Evolutionary conservation across 2,329 filamentous ascomycete genomes (phyloP).

Genomic region (Metarhizium humberi): DNA sequence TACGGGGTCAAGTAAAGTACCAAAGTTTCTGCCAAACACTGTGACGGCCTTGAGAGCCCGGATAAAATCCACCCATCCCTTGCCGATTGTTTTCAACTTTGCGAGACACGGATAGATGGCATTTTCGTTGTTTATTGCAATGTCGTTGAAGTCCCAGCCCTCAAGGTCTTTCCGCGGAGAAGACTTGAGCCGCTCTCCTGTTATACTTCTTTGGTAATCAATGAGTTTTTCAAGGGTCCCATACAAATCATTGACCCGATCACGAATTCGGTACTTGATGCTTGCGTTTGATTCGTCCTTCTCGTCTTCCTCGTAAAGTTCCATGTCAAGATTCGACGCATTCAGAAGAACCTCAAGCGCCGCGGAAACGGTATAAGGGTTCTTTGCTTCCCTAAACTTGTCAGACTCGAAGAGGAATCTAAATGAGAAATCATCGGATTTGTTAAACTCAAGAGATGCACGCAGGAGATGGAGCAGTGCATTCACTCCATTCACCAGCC

Average conservation of each 20-base stretch:
- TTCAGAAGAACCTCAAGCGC: neutral
- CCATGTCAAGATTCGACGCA: neutral
- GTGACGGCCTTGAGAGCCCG: slow-evolving; percentile 12
- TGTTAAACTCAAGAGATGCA: slow-evolving; percentile 10
- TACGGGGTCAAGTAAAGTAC: slow-evolving; percentile 4
- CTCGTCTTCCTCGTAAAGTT: neutral
- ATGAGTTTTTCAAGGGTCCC: no score
- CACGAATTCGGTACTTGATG: neutral
- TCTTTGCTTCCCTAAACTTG: neutral
- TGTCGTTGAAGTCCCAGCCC: slow-evolving; percentile 20
- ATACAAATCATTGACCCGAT: no score
- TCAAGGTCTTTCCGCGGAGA: slow-evolving; percentile 14
- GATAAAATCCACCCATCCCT: slow-evolving; percentile 16
- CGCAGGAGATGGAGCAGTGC: slow-evolving; percentile 14
- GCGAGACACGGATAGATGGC: slow-evolving; percentile 12
- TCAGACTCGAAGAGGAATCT: neutral
- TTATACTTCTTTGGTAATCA: no score
- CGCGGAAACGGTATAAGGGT: neutral
- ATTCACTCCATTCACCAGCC: slow-evolving; percentile 19
- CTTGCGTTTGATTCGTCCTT: neutral
- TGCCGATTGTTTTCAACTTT: slow-evolving; percentile 3
- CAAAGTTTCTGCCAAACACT: slow-evolving; percentile 14
- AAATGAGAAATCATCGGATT: slow-evolving; percentile 1
- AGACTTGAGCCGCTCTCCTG: no score
- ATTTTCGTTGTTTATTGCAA: slow-evolving; percentile 9